These are phyloP conservation scores for Solanum gracilifrons DNA, from an alignment of 257 asterid species.

Conservation along the genomic window DNA sequence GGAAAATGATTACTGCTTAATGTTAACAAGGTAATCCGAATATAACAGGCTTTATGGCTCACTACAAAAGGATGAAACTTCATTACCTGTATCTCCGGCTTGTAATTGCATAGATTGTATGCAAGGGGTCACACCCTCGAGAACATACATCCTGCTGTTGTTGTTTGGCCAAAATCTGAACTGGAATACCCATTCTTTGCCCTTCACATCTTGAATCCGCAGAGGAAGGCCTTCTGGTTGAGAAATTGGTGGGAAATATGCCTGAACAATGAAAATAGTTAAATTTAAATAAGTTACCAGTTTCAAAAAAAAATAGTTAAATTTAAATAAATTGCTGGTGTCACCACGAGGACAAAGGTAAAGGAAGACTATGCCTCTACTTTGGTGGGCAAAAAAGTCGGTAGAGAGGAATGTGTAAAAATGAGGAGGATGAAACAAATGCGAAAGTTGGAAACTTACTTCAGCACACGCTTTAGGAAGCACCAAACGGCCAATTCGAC, in stretches of 20 bases:
- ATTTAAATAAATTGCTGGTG: neutral
- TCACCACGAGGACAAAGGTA: neutral
- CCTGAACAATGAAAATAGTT: conserved; percentile 29
- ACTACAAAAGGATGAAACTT: neutral
- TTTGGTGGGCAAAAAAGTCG: neutral
- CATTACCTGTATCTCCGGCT: conserved; percentile 96
- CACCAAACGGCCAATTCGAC: conserved; percentile 95
- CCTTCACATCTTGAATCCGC: conserved; percentile 93
- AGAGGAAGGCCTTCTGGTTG: conserved; percentile 99
- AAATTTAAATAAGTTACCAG: neutral
- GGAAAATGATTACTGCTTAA: neutral
- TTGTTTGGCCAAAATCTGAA: conserved; percentile 98
- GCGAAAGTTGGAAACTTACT: conserved; percentile 29
- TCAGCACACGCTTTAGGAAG: conserved; percentile 99
- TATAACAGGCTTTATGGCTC: neutral
- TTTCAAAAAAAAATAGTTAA: neutral
- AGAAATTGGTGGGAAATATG: conserved; percentile 90
- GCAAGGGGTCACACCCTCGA: conserved; percentile 97
- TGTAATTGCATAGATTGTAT: conserved; percentile 95
- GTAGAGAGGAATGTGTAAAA: neutral
- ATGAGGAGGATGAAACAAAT: neutral
- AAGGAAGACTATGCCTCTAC: neutral
- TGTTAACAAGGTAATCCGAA: neutral
- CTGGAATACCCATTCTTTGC: conserved; percentile 96
- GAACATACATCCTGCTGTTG: conserved; percentile 92